Evolutionary conservation across 176 grass and related monocot genomes (phyloP), one percentile per base, ranked within the genome.

Genomic region (Ensete ventricosum): DNA sequence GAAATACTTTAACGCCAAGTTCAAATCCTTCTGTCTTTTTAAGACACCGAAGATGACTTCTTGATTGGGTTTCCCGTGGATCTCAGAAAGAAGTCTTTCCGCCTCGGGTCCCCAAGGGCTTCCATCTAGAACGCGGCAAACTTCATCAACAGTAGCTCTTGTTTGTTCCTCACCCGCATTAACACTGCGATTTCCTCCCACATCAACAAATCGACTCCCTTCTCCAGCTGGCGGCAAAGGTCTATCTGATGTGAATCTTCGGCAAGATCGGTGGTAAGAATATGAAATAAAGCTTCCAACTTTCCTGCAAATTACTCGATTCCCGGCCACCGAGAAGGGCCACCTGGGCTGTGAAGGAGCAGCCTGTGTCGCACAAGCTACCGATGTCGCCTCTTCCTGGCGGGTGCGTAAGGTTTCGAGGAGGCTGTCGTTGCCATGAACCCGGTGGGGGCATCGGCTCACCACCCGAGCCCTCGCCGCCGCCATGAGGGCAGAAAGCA

Each of bases 1-100:
- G 81, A 91, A 91, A 83, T 89, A 98, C 16, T 85, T 81, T 2
- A 82, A 77, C 8, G 90, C 88, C 63, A 98, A 81, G 14, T 77
- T 82, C 52, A 84, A 80, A 55, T 85, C 85, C 62, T 64, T 87
- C 68, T 87, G 84, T 51, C 83, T 43, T 51, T 76, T 89, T 23
- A 98, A 78, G 50, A 98, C 88, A 62, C 83, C 70, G 29, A 83
- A 13, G 25, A 93, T 80, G 50, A 82, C 50, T 2, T 93, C 90
- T 13, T 74, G 69, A 9, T 57, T 65, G 20, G 77, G 55, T 34
- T 76, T 71, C n/a, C 66, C 50, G 50, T 89, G 83, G 72, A 91
- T 55, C 50, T 84, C 65, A 53, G 86, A 85, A 64, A 98, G 80
- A 11, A 80, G 51, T 22, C 20, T 12, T 71, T 87, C 82, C 57